Conservation (phyloP, 2,329 filamentous ascomycete species). For the Trichophaea hybrida region DNA sequence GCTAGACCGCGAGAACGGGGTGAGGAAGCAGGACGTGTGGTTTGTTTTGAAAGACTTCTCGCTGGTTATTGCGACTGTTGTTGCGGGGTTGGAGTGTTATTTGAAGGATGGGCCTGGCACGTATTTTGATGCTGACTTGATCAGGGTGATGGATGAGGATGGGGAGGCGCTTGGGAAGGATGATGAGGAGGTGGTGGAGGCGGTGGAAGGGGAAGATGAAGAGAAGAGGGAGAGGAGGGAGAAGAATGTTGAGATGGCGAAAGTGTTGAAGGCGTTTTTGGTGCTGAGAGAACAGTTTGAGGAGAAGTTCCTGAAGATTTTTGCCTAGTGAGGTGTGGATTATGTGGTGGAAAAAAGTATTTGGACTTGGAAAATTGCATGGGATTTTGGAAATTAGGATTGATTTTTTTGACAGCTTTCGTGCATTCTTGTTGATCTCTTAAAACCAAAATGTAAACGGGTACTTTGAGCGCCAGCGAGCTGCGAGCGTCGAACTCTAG, state of each 20-base stretch:
- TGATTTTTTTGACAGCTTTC: no score
- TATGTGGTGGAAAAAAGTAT: no score
- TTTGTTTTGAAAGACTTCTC: slow-evolving; percentile 52
- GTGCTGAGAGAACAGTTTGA: not conserved
- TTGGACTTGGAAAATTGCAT: no score
- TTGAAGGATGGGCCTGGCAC: slow-evolving; percentile 34
- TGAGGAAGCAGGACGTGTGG: slow-evolving; percentile 56
- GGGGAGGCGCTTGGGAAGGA: not conserved
- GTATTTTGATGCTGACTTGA: slow-evolving; percentile 32
- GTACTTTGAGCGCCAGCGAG: no score
- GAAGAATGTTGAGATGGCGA: not conserved
- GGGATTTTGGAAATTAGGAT: no score
- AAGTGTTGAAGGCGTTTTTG: not conserved
- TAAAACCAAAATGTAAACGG: no score
- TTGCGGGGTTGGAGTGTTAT: slow-evolving; percentile 47
- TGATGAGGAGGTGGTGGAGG: not conserved
- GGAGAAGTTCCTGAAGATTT: not conserved
- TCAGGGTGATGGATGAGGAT: not conserved
- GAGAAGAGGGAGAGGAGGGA: not conserved
- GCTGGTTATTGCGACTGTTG: slow-evolving; percentile 53
- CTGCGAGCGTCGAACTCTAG: no score
- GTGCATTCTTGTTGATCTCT: no score
- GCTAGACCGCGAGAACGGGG: slow-evolving; percentile 49
- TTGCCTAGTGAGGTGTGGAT: not conserved
- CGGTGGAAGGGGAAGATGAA: not conserved